Evolutionary conservation across 2,329 filamentous ascomycete genomes (phyloP).

Genomic region (Clarireedia monteithiana): DNA sequence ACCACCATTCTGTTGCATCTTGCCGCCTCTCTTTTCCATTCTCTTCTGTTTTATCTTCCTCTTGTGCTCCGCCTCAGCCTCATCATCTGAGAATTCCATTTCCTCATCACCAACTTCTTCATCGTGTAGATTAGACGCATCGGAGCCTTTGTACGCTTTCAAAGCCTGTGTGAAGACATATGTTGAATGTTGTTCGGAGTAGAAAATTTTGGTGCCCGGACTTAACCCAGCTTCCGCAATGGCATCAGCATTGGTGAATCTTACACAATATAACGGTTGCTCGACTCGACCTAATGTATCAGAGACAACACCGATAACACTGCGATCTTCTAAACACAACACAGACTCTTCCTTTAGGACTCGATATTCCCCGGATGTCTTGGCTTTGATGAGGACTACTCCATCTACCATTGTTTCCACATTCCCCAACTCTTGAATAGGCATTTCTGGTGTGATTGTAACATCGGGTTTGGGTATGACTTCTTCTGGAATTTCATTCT

Average conservation of each 20-base stretch:
- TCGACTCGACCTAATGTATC: constrained; percentile 83
- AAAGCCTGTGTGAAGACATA: constrained; percentile 84
- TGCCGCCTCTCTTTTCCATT: constrained; percentile 45
- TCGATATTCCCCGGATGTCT: constrained; percentile 70
- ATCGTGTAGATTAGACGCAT: constrained; percentile 91
- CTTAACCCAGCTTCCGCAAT: constrained; percentile 59
- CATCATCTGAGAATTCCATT: constrained; percentile 93
- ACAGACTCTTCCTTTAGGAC: constrained; percentile 81
- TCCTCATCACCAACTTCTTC: constrained; percentile 84
- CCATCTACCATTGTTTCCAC: constrained; percentile 75
- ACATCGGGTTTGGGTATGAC: constrained; percentile 68
- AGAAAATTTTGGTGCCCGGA: constrained; percentile 67
- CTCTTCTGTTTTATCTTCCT: constrained; percentile 60
- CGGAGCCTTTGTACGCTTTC: constrained; percentile 74
- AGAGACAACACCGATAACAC: constrained; percentile 71
- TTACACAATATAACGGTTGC: constrained; percentile 77
- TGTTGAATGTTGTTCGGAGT: constrained; percentile 67
- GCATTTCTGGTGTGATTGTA: constrained; percentile 67
- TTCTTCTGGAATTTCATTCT: constrained; percentile 68
- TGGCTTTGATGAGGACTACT: constrained; percentile 70
- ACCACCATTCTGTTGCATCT: constrained; percentile 36
- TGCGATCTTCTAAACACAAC: constrained; percentile 68
- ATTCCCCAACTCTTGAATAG: constrained; percentile 65
- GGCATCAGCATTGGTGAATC: constrained; percentile 62
- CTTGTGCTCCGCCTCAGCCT: constrained; percentile 82